Conservation (phyloP, 768 basidiomycete species). For the Serpula lacrymans region DNA sequence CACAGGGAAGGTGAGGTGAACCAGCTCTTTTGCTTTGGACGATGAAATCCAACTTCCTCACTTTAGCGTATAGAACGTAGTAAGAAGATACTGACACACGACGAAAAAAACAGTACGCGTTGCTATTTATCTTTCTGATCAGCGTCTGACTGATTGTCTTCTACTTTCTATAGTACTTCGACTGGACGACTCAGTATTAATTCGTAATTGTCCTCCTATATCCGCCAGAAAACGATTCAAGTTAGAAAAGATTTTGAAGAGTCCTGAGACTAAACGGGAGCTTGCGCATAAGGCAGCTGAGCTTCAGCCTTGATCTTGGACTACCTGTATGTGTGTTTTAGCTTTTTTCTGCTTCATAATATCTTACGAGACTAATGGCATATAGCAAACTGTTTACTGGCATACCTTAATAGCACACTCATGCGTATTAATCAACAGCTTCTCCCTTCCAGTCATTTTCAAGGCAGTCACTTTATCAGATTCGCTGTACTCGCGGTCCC, state of each 20-base stretch:
- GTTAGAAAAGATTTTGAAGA: slow-evolving; percentile 62
- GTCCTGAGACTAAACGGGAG: slow-evolving; percentile 64
- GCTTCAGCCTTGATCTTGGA: no score
- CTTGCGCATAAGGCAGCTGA: slow-evolving; percentile 17
- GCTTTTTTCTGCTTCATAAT: no score
- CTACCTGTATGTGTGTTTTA: no score
- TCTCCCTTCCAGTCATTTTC: no score
- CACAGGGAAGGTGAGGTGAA: slow-evolving; percentile 66
- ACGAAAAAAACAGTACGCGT: slow-evolving; percentile 68
- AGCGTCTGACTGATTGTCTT: slow-evolving; percentile 8
- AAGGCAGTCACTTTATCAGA: no score
- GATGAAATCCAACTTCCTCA: slow-evolving; percentile 4
- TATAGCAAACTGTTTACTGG: no score
- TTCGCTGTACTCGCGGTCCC: no score
- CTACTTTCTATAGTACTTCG: slow-evolving; percentile 57
- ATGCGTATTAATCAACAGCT: no score
- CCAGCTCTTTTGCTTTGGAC: not conserved
- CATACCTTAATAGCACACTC: no score
- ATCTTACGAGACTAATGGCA: no score
- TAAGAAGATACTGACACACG: slow-evolving; percentile 78
- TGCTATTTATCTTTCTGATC: not conserved
- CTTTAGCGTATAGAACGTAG: slow-evolving; percentile 65
- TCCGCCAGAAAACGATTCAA: slow-evolving; percentile 78
- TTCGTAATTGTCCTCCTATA: slow-evolving; percentile 79
- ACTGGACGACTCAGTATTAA: slow-evolving; percentile 66